Percentiles rank a stretch among this genome's conserved stretches.
Conservation (phyloP, 768 basidiomycete genomes). For the Neoboletus subvelutipes region DNA sequence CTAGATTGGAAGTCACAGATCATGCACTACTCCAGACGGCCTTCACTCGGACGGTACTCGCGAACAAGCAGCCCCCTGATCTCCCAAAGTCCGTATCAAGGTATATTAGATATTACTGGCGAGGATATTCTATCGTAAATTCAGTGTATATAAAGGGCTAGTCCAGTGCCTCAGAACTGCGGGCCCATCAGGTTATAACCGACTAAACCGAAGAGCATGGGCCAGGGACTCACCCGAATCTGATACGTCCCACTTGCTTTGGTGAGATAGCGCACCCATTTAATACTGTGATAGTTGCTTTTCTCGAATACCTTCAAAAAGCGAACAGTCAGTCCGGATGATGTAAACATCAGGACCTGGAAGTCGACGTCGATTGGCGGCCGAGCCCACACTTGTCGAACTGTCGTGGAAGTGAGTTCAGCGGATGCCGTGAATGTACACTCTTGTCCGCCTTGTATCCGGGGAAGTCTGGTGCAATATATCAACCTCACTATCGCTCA, state of each 20-base stretch:
- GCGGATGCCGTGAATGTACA: conserved; percentile 82
- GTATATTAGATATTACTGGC: conserved; percentile 30
- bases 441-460: conserved; percentile 92
- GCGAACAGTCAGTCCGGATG: conserved; percentile 92
- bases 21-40: neutral
- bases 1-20: conserved; percentile 26
- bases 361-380: conserved; percentile 99
- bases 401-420: conserved; percentile 82
- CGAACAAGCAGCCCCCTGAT: neutral
- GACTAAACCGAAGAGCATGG: neutral
- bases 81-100: conserved; percentile 13
- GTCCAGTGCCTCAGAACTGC: conserved; percentile 28
- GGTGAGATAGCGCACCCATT: conserved; percentile 94
- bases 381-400: conserved; percentile 94
- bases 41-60: neutral
- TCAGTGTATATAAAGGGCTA: conserved; percentile 19
- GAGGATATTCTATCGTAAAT: conserved; percentile 28
- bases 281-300: conserved; percentile 89
- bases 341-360: conserved; percentile 98
- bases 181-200: neutral
- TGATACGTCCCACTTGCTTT: conserved; percentile 94
- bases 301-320: conserved; percentile 99
- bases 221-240: conserved; percentile 68
- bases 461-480: conserved; percentile 64
- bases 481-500: conserved; percentile 6